These are phyloP conservation scores for Abortiporus biennis DNA, from an alignment of 1,284 basidiomycete species.

Conservation along the genomic window DNA sequence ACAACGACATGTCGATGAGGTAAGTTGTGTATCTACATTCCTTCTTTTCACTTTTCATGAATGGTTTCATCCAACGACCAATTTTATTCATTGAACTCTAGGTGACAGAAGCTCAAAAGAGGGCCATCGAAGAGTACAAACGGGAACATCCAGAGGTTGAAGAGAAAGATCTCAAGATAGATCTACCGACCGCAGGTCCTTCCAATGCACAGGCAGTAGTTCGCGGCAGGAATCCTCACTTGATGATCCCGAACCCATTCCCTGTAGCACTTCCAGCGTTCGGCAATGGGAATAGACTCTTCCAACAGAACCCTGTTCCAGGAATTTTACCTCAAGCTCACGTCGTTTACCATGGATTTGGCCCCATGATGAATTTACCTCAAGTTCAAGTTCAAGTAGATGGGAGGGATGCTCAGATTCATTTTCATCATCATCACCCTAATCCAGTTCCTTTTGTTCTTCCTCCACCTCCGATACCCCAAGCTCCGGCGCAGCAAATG, in stretches of 20 bases:
- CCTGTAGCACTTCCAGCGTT: too few relatives aligned
- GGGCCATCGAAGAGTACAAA: slow-evolving; percentile 55
- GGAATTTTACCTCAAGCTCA: too few relatives aligned
- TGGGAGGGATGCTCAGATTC: too few relatives aligned
- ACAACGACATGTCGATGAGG: slow-evolving; percentile 59
- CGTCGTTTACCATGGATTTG: too few relatives aligned
- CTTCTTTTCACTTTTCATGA: slow-evolving; percentile 1
- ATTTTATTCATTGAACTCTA: too few relatives aligned
- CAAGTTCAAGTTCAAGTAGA: neutral
- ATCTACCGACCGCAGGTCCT: slow-evolving; percentile 28
- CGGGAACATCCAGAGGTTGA: slow-evolving; percentile 49
- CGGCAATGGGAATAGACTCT: too few relatives aligned
- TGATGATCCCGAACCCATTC: too few relatives aligned
- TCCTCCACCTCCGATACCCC: neutral
- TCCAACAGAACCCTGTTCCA: too few relatives aligned
- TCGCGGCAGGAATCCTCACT: too few relatives aligned
- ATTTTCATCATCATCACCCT: neutral
- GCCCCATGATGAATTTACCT: too few relatives aligned
- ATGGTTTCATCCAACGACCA: neutral
- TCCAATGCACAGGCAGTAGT: neutral
- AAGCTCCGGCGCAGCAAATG: neutral
- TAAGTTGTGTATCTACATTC: slow-evolving; percentile 22
- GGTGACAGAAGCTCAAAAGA: slow-evolving; percentile 65
- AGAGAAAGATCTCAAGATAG: slow-evolving; percentile 49
- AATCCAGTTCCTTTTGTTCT: neutral